These are phyloP conservation scores for Mucor racemosus DNA, from an alignment of 371 early-diverging fungal species.

Conservation along the genomic window DNA sequence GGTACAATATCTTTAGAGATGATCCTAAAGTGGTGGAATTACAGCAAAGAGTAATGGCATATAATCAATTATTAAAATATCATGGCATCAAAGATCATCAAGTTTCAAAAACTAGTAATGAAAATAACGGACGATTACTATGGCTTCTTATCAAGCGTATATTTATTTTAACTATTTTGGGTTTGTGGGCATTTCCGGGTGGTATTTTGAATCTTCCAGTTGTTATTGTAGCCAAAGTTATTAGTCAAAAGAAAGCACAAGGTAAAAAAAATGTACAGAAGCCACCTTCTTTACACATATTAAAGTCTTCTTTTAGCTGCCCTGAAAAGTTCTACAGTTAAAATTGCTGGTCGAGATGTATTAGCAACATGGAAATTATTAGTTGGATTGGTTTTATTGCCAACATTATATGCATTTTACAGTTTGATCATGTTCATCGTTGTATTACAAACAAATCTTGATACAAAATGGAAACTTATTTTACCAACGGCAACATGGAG, in stretches of 20 bases:
- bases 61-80: slow-evolving; percentile 81
- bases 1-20: slow-evolving; percentile 74
- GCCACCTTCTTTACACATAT: neutral
- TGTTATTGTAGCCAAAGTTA: slow-evolving; percentile 66
- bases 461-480: slow-evolving; percentile 33
- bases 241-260: slow-evolving; percentile 77
- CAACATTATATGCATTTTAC: slow-evolving; percentile 75
- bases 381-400: slow-evolving; percentile 75
- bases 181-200: slow-evolving; percentile 78
- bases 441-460: slow-evolving; percentile 39
- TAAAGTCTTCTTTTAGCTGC: slow-evolving; percentile 60
- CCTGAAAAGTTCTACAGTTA: slow-evolving; percentile 84
- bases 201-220: slow-evolving; percentile 79
- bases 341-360: slow-evolving; percentile 91
- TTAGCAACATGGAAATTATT: slow-evolving; percentile 94
- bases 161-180: slow-evolving; percentile 65
- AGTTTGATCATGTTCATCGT: slow-evolving; percentile 57
- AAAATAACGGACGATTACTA: slow-evolving; percentile 53
- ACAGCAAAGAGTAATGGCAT: slow-evolving; percentile 70
- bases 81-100: slow-evolving; percentile 94
- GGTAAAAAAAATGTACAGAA: slow-evolving; percentile 44
- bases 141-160: slow-evolving; percentile 64
- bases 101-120: slow-evolving; percentile 78
- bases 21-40: slow-evolving; percentile 74
- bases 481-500: slow-evolving; percentile 57